These are phyloP conservation scores for Yamadazyma sp. DNA, from an alignment of 805 yeast genomes.

Conservation along the genomic window DNA sequence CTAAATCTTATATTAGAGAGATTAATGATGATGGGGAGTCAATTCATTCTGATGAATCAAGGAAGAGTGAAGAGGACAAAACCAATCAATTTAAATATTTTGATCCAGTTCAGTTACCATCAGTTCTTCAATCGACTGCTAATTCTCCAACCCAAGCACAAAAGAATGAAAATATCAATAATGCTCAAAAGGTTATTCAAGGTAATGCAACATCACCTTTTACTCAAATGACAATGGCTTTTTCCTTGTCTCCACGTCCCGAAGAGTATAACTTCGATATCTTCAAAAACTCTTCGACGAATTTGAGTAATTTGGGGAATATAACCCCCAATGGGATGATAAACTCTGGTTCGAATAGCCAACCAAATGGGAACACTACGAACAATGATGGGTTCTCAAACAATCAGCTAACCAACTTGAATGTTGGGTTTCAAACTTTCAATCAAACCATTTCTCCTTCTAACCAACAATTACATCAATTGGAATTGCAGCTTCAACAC, in stretches of 20 bases:
- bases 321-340: not conserved
- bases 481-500: slow-evolving; percentile 15
- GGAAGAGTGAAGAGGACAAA: not conserved
- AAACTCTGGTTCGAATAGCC: not conserved
- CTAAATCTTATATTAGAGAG: slow-evolving; percentile 14
- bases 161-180: not conserved
- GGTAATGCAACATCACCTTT: slow-evolving; percentile 13
- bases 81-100: slow-evolving; percentile 5
- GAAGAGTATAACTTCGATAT: slow-evolving; percentile 6
- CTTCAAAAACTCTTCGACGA: slow-evolving; percentile 5
- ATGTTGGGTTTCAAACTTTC: slow-evolving; percentile 13
- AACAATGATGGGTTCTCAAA: slow-evolving; percentile 4
- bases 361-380: slow-evolving; percentile 1
- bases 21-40: slow-evolving; percentile 15
- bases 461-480: slow-evolving; percentile 12
- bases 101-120: slow-evolving; percentile 9
- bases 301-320: not conserved
- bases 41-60: slow-evolving; percentile 5
- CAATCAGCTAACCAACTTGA: slow-evolving; percentile 1
- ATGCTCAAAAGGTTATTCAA: not conserved
- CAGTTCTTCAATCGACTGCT: slow-evolving; percentile 7
- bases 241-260: slow-evolving; percentile 13
- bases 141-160: slow-evolving; percentile 5
- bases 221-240: slow-evolving; percentile 19
- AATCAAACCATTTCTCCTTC: slow-evolving; percentile 15